These are phyloP conservation scores for Delitschia confertaspora DNA, from an alignment of 495 filamentous ascomycete species.

Conservation along the genomic window DNA sequence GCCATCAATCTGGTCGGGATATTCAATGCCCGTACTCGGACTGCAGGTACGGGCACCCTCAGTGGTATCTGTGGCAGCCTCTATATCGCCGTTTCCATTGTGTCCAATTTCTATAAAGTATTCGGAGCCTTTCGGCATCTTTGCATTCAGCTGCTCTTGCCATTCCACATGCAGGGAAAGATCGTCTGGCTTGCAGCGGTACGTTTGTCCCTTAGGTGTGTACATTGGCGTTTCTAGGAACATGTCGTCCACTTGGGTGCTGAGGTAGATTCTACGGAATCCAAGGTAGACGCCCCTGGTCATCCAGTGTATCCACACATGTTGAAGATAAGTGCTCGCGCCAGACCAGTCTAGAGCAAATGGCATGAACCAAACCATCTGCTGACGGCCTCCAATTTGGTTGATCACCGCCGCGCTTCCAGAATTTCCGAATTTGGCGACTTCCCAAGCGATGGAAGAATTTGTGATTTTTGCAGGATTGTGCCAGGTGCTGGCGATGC, in stretches of 20 bases:
- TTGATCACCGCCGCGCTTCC: conserved; percentile 54
- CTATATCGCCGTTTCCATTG: conserved; percentile 55
- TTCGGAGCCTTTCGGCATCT: conserved; percentile 46
- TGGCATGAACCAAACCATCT: conserved; percentile 54
- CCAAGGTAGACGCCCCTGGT: conserved; percentile 49
- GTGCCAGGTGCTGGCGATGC: conserved; percentile 48
- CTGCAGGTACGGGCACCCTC: conserved; percentile 6
- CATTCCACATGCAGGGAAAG: conserved; percentile 43
- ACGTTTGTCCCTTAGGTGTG: conserved; percentile 37
- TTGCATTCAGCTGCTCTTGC: conserved; percentile 42
- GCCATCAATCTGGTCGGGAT: conserved; percentile 41
- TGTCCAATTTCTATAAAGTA: conserved; percentile 52
- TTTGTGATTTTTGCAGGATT: conserved; percentile 50
- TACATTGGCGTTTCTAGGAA: conserved; percentile 51
- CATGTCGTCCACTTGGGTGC: conserved; percentile 60
- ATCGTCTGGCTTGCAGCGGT: conserved; percentile 45
- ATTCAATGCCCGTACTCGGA: conserved; percentile 36
- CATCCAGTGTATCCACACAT: conserved; percentile 57
- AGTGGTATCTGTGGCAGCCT: conserved; percentile 20
- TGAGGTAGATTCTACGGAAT: conserved; percentile 47
- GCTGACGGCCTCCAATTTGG: conserved; percentile 47
- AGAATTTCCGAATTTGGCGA: conserved; percentile 44
- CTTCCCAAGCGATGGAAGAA: conserved; percentile 43
- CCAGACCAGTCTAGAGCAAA: conserved; percentile 50
- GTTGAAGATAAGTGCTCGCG: conserved; percentile 49